Percentiles rank a stretch among this genome's conserved stretches.
Conservation (phyloP, 768 basidiomycete species). For the Hygrocybe punicea region DNA sequence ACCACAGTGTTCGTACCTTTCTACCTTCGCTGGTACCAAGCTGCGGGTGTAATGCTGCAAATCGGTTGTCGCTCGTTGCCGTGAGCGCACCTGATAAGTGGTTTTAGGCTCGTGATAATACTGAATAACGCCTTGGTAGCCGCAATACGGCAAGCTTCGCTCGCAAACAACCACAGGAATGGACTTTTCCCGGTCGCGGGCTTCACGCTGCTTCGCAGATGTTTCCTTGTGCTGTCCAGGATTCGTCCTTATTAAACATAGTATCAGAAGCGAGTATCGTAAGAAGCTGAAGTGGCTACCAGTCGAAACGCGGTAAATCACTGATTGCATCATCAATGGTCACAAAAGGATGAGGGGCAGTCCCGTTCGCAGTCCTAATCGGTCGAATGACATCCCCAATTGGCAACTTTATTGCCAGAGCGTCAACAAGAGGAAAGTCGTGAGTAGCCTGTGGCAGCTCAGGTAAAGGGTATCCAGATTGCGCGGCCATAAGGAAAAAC, state of each 20-base stretch:
- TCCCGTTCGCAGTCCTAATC: constrained; percentile 47
- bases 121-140: constrained; percentile 29
- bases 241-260: constrained; percentile 32
- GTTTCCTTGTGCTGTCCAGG: constrained; percentile 24
- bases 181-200: constrained; percentile 16
- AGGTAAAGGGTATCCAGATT: constrained; percentile 42
- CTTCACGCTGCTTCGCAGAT: constrained; percentile 15
- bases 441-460: constrained; percentile 56
- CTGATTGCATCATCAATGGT: constrained; percentile 70
- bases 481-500: constrained; percentile 53
- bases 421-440: constrained; percentile 42
- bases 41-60: constrained; percentile 68
- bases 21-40: constrained; percentile 49
- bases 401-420: constrained; percentile 51
- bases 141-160: constrained; percentile 33
- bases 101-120: constrained; percentile 40
- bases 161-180: constrained; percentile 41
- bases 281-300: constrained; percentile 41
- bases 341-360: constrained; percentile 54
- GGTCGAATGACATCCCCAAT: constrained; percentile 41
- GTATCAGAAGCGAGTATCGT: neutral
- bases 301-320: constrained; percentile 71
- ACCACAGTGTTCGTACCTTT: constrained; percentile 42
- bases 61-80: constrained; percentile 44
- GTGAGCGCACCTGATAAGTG: constrained; percentile 47